A percentile compares a stretch with the other conserved stretches of the same genome.
Conservation (phyloP, 495 filamentous ascomycete species). For the Neurospora discreta region DNA sequence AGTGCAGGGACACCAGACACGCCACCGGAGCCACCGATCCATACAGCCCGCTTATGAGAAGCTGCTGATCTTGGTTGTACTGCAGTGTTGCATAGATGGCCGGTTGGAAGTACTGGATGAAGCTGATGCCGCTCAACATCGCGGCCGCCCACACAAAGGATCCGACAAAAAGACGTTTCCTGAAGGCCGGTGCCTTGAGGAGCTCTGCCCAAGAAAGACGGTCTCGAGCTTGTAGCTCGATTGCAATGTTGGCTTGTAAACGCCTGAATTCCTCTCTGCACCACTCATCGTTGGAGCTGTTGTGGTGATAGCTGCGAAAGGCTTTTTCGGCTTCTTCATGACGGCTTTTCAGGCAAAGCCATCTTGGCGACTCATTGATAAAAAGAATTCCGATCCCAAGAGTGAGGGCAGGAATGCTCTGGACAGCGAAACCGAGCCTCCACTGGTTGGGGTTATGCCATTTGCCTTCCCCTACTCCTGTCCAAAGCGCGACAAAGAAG, state of each 20-base stretch:
- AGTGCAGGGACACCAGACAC: slow-evolving; percentile 38
- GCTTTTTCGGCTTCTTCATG: slow-evolving; percentile 30
- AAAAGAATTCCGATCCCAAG: slow-evolving; percentile 39
- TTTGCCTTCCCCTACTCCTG: slow-evolving; percentile 28
- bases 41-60: slow-evolving; percentile 43
- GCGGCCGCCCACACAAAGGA: slow-evolving; percentile 44
- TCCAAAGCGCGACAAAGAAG: slow-evolving; percentile 34
- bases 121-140: slow-evolving; percentile 41
- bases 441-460: slow-evolving; percentile 32
- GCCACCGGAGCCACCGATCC: slow-evolving; percentile 40
- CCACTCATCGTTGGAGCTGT: slow-evolving; percentile 33
- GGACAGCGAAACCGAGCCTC: slow-evolving; percentile 46
- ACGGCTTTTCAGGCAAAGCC: slow-evolving; percentile 43
- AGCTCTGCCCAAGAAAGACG: slow-evolving; percentile 35
- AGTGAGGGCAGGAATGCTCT: slow-evolving; percentile 39
- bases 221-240: slow-evolving; percentile 24
- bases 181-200: slow-evolving; percentile 32
- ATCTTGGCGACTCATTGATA: slow-evolving; percentile 45
- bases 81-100: slow-evolving; percentile 39
- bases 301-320: slow-evolving; percentile 33
- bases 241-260: slow-evolving; percentile 33
- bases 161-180: slow-evolving; percentile 39
- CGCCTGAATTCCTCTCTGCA: slow-evolving; percentile 35
- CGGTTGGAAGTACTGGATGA: slow-evolving; percentile 43
- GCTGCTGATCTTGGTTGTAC: slow-evolving; percentile 32